Percentiles rank a stretch among this genome's conserved stretches.
These are phyloP conservation scores for Psilocybe cyanescens DNA, from an alignment of 768 basidiomycete species.

Conservation along the genomic window DNA sequence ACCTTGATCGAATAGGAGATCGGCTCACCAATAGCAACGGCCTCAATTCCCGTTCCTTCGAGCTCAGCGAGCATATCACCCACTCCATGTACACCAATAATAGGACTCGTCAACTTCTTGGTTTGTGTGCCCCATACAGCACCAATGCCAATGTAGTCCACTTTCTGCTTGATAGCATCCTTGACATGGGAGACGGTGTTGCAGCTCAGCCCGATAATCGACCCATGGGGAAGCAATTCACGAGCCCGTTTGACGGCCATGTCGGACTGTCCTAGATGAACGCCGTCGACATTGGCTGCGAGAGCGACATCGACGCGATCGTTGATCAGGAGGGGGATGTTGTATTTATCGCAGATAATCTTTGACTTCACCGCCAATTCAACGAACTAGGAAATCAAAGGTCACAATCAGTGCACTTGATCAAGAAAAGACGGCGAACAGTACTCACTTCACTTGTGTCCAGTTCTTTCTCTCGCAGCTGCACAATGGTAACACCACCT, in stretches of 20 bases:
- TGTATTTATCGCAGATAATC: constrained; percentile 72
- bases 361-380: constrained; percentile 73
- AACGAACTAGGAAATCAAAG: constrained; percentile 61
- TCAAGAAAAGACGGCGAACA: neutral
- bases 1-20: neutral
- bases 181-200: constrained; percentile 67
- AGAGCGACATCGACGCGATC: constrained; percentile 88
- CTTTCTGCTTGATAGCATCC: constrained; percentile 63
- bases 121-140: constrained; percentile 82
- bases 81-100: constrained; percentile 76
- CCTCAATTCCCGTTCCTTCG: constrained; percentile 63
- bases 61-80: constrained; percentile 68
- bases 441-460: constrained; percentile 80
- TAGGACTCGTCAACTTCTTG: constrained; percentile 67
- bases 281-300: constrained; percentile 74
- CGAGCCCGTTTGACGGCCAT: constrained; percentile 74
- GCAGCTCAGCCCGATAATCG: constrained; percentile 84
- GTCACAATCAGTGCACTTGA: neutral
- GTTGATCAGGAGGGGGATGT: constrained; percentile 85
- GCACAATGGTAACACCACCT: constrained; percentile 90
- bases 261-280: constrained; percentile 91
- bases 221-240: constrained; percentile 63
- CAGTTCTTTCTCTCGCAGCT: constrained; percentile 83
- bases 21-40: constrained; percentile 83
- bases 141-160: constrained; percentile 89